These are phyloP conservation scores for Hypoxylon sp. DNA, from an alignment of 2,329 filamentous ascomycete species.

Conservation along the genomic window DNA sequence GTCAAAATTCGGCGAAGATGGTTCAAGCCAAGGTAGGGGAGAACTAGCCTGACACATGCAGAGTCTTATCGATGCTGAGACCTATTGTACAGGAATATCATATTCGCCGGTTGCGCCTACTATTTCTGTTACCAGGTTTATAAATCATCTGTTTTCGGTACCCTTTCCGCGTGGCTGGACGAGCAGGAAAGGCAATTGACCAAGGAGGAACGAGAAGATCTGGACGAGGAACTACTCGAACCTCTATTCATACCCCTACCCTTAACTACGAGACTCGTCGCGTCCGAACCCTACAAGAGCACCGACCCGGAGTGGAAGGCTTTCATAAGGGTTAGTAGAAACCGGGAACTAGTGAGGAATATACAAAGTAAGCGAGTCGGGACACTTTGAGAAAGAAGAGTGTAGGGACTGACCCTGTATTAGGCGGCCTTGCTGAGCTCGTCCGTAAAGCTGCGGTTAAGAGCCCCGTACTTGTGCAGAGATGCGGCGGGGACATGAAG, in stretches of 20 bases:
- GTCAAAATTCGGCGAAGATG: slow-evolving; percentile 51
- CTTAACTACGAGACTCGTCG: slow-evolving; percentile 66
- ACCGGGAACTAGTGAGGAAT: slow-evolving; percentile 62
- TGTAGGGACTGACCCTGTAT: slow-evolving; percentile 42
- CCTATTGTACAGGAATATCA: slow-evolving; percentile 42
- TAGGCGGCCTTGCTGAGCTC: slow-evolving; percentile 63
- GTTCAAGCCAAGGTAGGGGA: slow-evolving; percentile 48
- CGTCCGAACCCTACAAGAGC: slow-evolving; percentile 66
- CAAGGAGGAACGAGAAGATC: slow-evolving; percentile 60
- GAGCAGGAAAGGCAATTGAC: slow-evolving; percentile 60
- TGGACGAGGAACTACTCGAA: slow-evolving; percentile 61
- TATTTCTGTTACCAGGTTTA: slow-evolving; percentile 61
- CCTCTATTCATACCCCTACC: slow-evolving; percentile 73
- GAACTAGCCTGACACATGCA: not conserved
- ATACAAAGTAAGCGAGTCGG: slow-evolving; percentile 61
- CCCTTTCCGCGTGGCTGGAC: slow-evolving; percentile 61
- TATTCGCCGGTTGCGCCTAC: slow-evolving; percentile 55
- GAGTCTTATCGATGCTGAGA: slow-evolving; percentile 16
- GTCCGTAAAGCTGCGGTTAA: slow-evolving; percentile 60
- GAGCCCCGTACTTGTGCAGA: slow-evolving; percentile 60
- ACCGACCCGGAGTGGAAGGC: slow-evolving; percentile 74
- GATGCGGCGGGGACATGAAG: slow-evolving; percentile 64
- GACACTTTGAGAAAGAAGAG: slow-evolving; percentile 35
- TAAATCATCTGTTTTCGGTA: slow-evolving; percentile 62
- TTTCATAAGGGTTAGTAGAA: slow-evolving; percentile 71